Percentiles rank a stretch among this genome's conserved stretches.
Evolutionary conservation across 2,329 filamentous ascomycete genomes (phyloP).

Genomic region (Stagonosporopsis chrysanthemi): DNA sequence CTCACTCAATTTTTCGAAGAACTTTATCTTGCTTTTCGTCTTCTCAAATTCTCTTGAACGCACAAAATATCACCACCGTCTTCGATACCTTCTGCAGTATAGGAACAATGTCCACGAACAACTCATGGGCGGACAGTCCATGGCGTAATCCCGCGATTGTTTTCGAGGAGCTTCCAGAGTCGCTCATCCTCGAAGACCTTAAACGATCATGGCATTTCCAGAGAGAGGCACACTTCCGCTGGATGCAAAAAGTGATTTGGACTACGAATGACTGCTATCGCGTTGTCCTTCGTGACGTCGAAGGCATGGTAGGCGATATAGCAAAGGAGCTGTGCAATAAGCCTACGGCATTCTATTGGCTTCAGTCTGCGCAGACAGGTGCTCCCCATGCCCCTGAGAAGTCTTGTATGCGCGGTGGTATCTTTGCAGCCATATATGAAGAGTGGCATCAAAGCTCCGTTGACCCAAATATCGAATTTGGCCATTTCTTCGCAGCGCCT

Average conservation of each 20-base stretch:
- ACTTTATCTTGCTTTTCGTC: constrained; percentile 7
- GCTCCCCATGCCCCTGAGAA: constrained; percentile 8
- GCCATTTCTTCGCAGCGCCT: constrained; percentile 24
- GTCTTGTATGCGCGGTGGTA: constrained; percentile 9
- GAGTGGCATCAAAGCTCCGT: constrained; percentile 20
- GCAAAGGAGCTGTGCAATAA: constrained; percentile 24
- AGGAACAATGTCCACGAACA: constrained; percentile 13
- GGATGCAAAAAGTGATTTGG: constrained; percentile 18
- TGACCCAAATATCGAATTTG: constrained; percentile 21
- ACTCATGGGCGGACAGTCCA: constrained; percentile 15
- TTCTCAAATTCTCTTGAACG: constrained; percentile 14
- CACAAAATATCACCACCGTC: constrained; percentile 7
- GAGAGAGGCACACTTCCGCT: constrained; percentile 20
- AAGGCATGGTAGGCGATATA: constrained; percentile 17
- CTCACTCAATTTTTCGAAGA: constrained; percentile 10
- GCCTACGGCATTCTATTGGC: constrained; percentile 22
- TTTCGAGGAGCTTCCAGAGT: constrained; percentile 14
- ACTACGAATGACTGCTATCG: constrained; percentile 8
- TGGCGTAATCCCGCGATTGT: constrained; percentile 15
- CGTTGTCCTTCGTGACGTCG: constrained; percentile 14
- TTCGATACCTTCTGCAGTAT: constrained; percentile 5
- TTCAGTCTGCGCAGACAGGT: constrained; percentile 21
- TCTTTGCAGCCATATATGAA: constrained; percentile 23
- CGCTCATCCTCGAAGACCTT: constrained; percentile 20
- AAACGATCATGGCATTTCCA: constrained; percentile 23